A percentile compares a stretch with the other conserved stretches of the same genome.
These are phyloP conservation scores for Fraxinus xanthoxyloides DNA, from an alignment of 305 asterid genomes.

Conservation along the genomic window DNA sequence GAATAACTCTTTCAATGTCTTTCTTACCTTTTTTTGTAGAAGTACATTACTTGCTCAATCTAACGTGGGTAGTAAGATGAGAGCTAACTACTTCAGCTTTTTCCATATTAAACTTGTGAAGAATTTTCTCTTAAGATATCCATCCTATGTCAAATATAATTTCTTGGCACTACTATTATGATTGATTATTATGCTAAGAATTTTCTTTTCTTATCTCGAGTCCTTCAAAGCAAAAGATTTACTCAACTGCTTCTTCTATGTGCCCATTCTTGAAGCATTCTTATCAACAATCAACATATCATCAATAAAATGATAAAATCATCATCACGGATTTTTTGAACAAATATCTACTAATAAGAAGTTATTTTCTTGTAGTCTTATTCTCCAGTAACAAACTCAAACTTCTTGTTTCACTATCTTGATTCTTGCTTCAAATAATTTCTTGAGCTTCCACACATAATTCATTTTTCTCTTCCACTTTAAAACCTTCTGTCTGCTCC, in stretches of 20 bases:
- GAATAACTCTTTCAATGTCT: neutral
- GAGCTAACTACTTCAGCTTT: neutral
- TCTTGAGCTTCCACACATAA: neutral
- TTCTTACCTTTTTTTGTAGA: neutral
- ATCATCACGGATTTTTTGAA: too few relatives aligned
- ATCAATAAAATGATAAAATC: too few relatives aligned
- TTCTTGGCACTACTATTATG: too few relatives aligned
- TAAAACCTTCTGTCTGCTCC: neutral
- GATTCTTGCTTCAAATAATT: neutral
- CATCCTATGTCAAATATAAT: too few relatives aligned
- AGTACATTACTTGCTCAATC: neutral
- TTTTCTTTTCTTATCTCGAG: too few relatives aligned
- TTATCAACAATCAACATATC: too few relatives aligned
- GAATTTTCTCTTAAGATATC: too few relatives aligned
- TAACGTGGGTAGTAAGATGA: neutral
- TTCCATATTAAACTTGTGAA: too few relatives aligned
- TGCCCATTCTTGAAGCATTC: too few relatives aligned
- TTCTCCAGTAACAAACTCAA: neutral
- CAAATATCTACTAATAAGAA: neutral
- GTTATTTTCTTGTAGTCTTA: neutral
- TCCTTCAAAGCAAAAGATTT: too few relatives aligned
- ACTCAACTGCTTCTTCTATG: too few relatives aligned
- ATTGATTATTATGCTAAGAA: too few relatives aligned
- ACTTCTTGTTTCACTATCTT: neutral
- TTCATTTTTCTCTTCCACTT: neutral